Evolutionary conservation across 192 early-diverging fungal genomes (phyloP).

Genomic region (Umbelopsis sp.): DNA sequence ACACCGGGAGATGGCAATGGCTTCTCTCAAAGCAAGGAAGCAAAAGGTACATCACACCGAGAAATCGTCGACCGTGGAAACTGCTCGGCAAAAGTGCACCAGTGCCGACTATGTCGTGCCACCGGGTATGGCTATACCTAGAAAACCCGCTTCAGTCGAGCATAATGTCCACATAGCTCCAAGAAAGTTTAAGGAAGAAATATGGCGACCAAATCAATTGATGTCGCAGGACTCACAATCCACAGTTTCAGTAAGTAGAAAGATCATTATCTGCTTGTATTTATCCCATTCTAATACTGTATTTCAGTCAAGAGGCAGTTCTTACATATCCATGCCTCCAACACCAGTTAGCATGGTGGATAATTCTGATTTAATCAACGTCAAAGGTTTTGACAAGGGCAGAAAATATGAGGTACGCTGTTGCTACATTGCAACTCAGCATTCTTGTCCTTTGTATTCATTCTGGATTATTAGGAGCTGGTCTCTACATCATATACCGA

Average conservation of each 20-base stretch:
- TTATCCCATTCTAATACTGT: neutral
- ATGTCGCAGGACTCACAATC: neutral
- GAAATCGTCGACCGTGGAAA: neutral
- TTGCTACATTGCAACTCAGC: too few relatives aligned
- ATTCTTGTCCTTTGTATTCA: too few relatives aligned
- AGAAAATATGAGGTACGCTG: neutral
- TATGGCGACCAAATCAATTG: neutral
- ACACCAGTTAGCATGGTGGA: conserved; percentile 12
- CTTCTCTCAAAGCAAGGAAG: neutral
- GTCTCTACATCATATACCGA: conserved; percentile 1
- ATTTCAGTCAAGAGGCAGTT: neutral
- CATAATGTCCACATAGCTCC: neutral
- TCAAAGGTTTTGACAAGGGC: neutral
- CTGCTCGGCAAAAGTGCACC: neutral
- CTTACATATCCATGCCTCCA: conserved; percentile 5
- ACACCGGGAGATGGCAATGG: conserved; percentile 8
- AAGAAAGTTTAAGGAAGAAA: neutral
- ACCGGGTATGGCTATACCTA: conserved; percentile 4
- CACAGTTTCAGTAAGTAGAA: neutral
- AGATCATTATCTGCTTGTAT: too few relatives aligned
- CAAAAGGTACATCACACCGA: neutral
- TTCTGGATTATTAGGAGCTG: neutral
- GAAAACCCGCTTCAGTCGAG: conserved; percentile 1
- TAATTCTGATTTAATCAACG: neutral
- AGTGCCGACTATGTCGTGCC: conserved; percentile 4